Percentiles rank a stretch among this genome's conserved stretches.
Evolutionary conservation across 352 stramenopile genomes (phyloP).

Genomic region (Pythium pectinolyticum): DNA sequence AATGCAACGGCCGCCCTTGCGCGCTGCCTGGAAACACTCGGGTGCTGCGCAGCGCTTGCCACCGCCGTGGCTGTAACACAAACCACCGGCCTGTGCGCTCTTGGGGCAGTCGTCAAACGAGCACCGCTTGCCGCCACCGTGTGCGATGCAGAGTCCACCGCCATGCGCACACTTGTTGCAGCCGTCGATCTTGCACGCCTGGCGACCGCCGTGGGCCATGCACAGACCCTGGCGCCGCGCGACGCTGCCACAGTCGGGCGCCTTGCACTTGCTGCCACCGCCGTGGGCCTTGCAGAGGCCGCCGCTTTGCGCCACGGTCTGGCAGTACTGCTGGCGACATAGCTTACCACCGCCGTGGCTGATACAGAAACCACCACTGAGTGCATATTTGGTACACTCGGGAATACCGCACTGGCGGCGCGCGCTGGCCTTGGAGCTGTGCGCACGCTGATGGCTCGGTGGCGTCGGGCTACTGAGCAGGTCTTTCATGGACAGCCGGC

Average conservation of each 20-base stretch:
- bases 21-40: slow-evolving; percentile 75
- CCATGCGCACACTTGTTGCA: slow-evolving; percentile 78
- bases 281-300: slow-evolving; percentile 83
- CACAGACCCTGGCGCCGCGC: slow-evolving; percentile 70
- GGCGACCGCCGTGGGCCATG: slow-evolving; percentile 68
- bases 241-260: slow-evolving; percentile 52
- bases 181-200: slow-evolving; percentile 70
- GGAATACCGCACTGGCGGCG: slow-evolving; percentile 60
- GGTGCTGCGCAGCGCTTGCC: slow-evolving; percentile 70
- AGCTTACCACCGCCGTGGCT: slow-evolving; percentile 76
- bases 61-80: slow-evolving; percentile 80
- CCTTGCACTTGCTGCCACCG: slow-evolving; percentile 79
- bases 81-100: slow-evolving; percentile 70
- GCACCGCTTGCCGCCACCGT: slow-evolving; percentile 74
- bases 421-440: slow-evolving; percentile 35
- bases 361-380: slow-evolving; percentile 73
- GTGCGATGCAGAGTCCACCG: slow-evolving; percentile 75
- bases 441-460: slow-evolving; percentile 10
- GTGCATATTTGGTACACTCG: slow-evolving; percentile 63
- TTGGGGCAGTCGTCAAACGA: slow-evolving; percentile 52
- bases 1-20: slow-evolving; percentile 81
- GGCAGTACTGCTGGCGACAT: slow-evolving; percentile 54
- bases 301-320: slow-evolving; percentile 75
- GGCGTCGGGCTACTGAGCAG: slow-evolving; percentile 42
- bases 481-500: slow-evolving; percentile 51